These are phyloP conservation scores for Chaetomium fimeti DNA, from an alignment of 495 filamentous ascomycete species.

Conservation along the genomic window DNA sequence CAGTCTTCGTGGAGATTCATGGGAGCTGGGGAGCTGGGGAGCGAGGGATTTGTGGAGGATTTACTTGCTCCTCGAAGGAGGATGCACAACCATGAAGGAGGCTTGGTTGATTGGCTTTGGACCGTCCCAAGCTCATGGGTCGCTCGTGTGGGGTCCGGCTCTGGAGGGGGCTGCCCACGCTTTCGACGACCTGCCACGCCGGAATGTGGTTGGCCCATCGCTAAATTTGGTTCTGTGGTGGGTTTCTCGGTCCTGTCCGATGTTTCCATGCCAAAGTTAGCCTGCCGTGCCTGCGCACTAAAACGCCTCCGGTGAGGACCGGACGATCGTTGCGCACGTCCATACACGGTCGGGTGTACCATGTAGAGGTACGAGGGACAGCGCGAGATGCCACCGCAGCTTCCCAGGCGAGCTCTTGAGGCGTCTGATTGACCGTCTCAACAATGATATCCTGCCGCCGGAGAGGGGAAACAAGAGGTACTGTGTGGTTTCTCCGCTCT, in stretches of 20 bases:
- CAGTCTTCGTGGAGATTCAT: no score
- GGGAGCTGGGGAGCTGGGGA: no score
- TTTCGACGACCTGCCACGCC: not conserved
- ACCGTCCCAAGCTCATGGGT: constrained; percentile 17
- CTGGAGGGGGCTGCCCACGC: not conserved
- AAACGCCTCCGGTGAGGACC: not conserved
- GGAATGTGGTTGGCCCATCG: constrained; percentile 9
- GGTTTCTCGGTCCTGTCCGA: constrained; percentile 10
- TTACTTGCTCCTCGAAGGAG: not conserved
- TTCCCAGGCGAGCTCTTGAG: not conserved
- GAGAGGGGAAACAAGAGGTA: not conserved
- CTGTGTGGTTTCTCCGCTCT: not conserved
- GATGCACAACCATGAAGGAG: constrained; percentile 1
- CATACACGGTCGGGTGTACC: not conserved
- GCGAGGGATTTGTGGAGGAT: constrained; percentile 7
- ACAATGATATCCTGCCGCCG: not conserved
- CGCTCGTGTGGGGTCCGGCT: constrained; percentile 13
- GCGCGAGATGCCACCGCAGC: not conserved
- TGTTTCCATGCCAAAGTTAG: constrained; percentile 10
- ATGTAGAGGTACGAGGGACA: no score
- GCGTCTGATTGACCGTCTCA: constrained; percentile 15
- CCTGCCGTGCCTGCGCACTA: not conserved
- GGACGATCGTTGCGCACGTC: constrained; percentile 5
- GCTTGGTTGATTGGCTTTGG: constrained; percentile 9
- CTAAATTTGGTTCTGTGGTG: constrained; percentile 3